Evolutionary conservation across 1,284 basidiomycete genomes (phyloP), one percentile per base, ranked within the genome.

Genomic region (Sporisorium exsertum): DNA sequence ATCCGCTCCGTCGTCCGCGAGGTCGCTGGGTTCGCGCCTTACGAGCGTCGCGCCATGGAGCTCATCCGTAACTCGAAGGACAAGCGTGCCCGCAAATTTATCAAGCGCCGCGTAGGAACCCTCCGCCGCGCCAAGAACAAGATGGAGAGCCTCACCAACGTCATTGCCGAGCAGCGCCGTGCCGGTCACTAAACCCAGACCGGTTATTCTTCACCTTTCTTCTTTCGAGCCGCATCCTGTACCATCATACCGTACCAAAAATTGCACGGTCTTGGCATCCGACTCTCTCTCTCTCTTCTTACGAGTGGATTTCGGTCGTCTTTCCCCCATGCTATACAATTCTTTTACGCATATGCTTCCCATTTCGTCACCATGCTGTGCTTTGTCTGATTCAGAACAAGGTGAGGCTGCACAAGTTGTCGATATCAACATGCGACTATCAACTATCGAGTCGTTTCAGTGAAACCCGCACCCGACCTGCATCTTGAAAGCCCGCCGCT

Each of bases 41-140:
- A 99, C 88, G 97, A 99, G 91, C 91, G 95, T 86, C 92, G 97
- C 81, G 95, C 99, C 68, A 92, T 99, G 93, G 97, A 99, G 89
- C 88, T 99, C 90, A 89, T 99, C 89, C 92, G 96, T 87, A 99
- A 98, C 92, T 97, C 94, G 80, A 98, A 98, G 90, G 93, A 85
- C 80, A 85, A 85, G 82, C 81, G 82, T 63, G 84, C 83, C 32
- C 80, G 84, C 59, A 84, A 84, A 77, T 84, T 85, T 72, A 79
- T 85, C 72, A 85, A 85, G 84, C 72, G 77, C 51, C 79, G 84
- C 43, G 63, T 85, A 33, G 84, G 84, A 26, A 85, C 84, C 22
- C 74, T 85, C 58, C 78, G 83, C 63, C 81, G 84, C 33, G 84
- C 84, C 54, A 85, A 85, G 82, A 76, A 67, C 76, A 81, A 81